phyloP scores from a whole-genome alignment of 2,329 filamentous ascomycete species.

The Fusarium nygamai region DNA sequence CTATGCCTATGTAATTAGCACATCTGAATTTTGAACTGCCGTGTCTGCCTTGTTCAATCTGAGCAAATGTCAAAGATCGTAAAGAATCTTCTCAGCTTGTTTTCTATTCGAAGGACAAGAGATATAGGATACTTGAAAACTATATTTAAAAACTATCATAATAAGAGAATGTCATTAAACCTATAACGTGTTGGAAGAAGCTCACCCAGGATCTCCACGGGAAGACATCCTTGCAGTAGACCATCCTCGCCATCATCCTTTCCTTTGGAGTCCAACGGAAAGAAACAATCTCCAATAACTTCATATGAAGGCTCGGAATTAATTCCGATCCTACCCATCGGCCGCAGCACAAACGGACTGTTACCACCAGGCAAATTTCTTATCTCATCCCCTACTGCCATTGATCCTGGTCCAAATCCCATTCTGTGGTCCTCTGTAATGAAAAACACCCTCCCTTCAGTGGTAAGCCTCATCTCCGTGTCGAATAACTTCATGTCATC shows the following conservation, averaged over 20 bases:
- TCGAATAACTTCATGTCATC: not conserved
- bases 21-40: accelerated
- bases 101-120: not conserved
- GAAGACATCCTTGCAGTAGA: not conserved
- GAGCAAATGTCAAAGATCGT: accelerated
- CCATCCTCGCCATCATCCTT: not conserved
- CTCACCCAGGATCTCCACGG: not conserved
- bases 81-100: accelerated
- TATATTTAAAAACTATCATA: not conserved
- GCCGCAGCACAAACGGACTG: not conserved
- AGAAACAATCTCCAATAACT: not conserved
- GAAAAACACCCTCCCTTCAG: not conserved
- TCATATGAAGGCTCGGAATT: not conserved
- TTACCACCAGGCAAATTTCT: not conserved
- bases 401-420: not conserved
- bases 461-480: not conserved
- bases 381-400: not conserved
- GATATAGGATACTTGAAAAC: not conserved
- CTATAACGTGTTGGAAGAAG: not conserved
- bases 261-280: not conserved
- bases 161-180: not conserved
- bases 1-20: not conserved
- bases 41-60: accelerated
- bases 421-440: not conserved
- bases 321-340: accelerated